Base-by-base conservation (phyloP, 2,329 filamentous ascomycete genomes). In the Colletotrichum tamarilloi region DNA sequence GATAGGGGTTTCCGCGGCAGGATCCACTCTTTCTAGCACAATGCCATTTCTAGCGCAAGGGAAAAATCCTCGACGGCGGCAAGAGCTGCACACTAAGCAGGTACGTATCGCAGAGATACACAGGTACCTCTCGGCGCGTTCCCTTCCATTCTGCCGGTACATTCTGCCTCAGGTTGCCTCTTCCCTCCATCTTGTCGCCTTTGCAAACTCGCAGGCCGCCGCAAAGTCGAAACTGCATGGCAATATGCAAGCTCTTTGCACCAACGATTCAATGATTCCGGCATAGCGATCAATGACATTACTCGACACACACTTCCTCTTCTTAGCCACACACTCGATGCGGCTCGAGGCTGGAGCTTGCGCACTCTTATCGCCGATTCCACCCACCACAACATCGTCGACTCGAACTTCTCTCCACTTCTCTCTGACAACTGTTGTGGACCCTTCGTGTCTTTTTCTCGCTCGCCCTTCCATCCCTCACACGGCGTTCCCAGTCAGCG, bases 351-450 rank as follows among this genome's bases (percentile, higher is more conserved):
- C 42, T 49, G 19, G 56, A 35, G 32, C 60, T 59, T 35, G 35
- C 30, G n/a, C 16, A 42, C 52, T 26, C 60, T 53, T 63, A 63
- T 63, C 60, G 60, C 60, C 62, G 62, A 52, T 22, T 65, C 62
- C 62, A 65, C 55, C 62, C 62, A 65, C 49, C 49, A 9, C 66
- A 26, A 35, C 70, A 73, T 49, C 60, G 55, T 52, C 67, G 38
- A 68, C 53, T 52, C 55, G 19, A 56, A 56, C 56, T 55, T 64
- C 49, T 19, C 67, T 72, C 70, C 67, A 69, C 70, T 73, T 65
- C 60, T 73, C 67, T 73, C 70, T 73, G 70, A 73, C 70, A 60
- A 60, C 53, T 52, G 46, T 14, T 64, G 70, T 73, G 70, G 70
- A 59, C 32, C 70, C 66, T 73, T 63, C 70, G 70, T 70, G 70